Percentiles rank a stretch among this genome's conserved stretches.
Evolutionary conservation across 2,329 filamentous ascomycete species (phyloP).

Genomic region (Venturia nashicola): DNA sequence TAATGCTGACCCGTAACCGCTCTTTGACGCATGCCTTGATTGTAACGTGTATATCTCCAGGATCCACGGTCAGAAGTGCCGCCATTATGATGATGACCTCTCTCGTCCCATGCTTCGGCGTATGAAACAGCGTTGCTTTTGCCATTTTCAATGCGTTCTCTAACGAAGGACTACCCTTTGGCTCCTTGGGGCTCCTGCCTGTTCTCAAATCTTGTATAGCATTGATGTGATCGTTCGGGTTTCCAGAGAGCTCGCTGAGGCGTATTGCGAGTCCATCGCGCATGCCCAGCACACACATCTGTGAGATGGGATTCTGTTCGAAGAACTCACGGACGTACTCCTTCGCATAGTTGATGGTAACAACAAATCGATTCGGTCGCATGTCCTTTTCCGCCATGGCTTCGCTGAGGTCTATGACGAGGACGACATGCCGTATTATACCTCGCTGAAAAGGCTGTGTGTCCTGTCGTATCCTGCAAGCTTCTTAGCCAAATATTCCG

Average conservation of each 20-base stretch:
- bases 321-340: conserved; percentile 92
- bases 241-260: conserved; percentile 82
- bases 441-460: conserved; percentile 91
- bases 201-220: conserved; percentile 53
- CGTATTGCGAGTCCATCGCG: conserved; percentile 77
- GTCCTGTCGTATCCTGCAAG: conserved; percentile 68
- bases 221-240: conserved; percentile 76
- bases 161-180: conserved; percentile 43
- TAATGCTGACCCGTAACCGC: conserved; percentile 74
- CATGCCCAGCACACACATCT: conserved; percentile 87
- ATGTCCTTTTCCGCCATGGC: conserved; percentile 95
- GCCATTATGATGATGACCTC: conserved; percentile 90
- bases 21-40: conserved; percentile 68
- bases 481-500: conserved; percentile 2
- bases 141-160: conserved; percentile 97
- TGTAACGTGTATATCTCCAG: conserved; percentile 89
- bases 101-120: conserved; percentile 82
- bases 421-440: conserved; percentile 90
- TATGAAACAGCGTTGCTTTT: conserved; percentile 80
- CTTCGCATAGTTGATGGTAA: conserved; percentile 69
- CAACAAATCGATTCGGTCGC: conserved; percentile 71
- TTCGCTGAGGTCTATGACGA: conserved; percentile 83
- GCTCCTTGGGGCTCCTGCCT: conserved; percentile 50
- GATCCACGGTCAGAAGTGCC: conserved; percentile 79
- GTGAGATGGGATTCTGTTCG: conserved; percentile 96